Percentiles rank a stretch among this genome's conserved stretches.
Evolutionary conservation across 1,284 basidiomycete genomes (phyloP).

Genomic region (Microbotryomycetes sp.): DNA sequence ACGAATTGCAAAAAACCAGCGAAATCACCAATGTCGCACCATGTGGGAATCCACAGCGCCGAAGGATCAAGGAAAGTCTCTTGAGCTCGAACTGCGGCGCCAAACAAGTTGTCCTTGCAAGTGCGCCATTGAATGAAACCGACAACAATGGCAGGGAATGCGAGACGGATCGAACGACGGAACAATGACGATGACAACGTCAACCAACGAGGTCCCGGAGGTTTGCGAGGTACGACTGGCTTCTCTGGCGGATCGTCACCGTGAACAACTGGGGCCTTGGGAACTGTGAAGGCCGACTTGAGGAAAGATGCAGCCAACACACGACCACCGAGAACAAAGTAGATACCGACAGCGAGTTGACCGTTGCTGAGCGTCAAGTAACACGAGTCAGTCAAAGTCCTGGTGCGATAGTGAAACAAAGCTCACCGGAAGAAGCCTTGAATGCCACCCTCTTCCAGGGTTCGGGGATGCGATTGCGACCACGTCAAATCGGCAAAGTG

Average conservation of each 20-base stretch:
- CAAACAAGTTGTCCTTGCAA: conserved; percentile 39
- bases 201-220: conserved; percentile 40
- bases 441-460: conserved; percentile 40
- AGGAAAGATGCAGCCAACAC: conserved; percentile 44
- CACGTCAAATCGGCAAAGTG: conserved; percentile 45
- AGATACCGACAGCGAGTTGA: conserved; percentile 41
- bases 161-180: conserved; percentile 44
- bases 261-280: conserved; percentile 40
- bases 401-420: too few relatives aligned
- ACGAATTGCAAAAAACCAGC: conserved; percentile 42
- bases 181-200: conserved; percentile 43
- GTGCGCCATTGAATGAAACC: conserved; percentile 44
- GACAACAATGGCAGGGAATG: conserved; percentile 43
- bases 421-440: conserved; percentile 36
- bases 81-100: conserved; percentile 37
- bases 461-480: conserved; percentile 39
- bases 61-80: conserved; percentile 38
- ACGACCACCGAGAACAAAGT: conserved; percentile 44
- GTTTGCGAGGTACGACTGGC: conserved; percentile 33
- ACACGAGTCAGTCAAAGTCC: not conserved
- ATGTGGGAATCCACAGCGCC: conserved; percentile 42
- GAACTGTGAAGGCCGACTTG: conserved; percentile 40
- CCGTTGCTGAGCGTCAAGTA: conserved; percentile 36
- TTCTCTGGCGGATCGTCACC: conserved; percentile 40
- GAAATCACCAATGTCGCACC: conserved; percentile 43